Evolutionary conservation across 495 filamentous ascomycete species (phyloP).

Genomic region (Podospora australis): DNA sequence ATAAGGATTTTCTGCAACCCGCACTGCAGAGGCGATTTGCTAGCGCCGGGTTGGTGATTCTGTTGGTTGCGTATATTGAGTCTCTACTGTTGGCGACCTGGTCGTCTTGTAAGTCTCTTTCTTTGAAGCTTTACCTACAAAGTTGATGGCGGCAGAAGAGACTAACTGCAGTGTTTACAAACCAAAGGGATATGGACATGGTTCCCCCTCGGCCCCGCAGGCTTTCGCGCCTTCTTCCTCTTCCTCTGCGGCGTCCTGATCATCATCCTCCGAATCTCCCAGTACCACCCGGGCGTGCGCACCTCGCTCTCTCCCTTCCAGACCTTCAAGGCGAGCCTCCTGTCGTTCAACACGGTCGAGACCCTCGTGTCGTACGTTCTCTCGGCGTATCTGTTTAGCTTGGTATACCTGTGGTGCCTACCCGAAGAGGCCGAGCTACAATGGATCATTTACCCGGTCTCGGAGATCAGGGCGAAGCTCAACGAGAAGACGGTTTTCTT

Average conservation of each 20-base stretch:
- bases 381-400: slow-evolving; percentile 75
- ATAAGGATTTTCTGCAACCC: slow-evolving; percentile 87
- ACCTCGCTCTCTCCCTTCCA: slow-evolving; percentile 61
- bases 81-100: slow-evolving; percentile 64
- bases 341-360: slow-evolving; percentile 54
- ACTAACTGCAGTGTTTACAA: not conserved
- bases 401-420: slow-evolving; percentile 74
- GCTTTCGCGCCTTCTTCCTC: slow-evolving; percentile 69
- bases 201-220: slow-evolving; percentile 73
- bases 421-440: slow-evolving; percentile 57
- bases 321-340: slow-evolving; percentile 50
- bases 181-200: slow-evolving; percentile 59
- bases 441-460: slow-evolving; percentile 57
- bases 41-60: slow-evolving; percentile 57
- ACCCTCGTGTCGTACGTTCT: slow-evolving; percentile 65
- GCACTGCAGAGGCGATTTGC: slow-evolving; percentile 82
- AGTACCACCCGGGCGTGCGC: slow-evolving; percentile 70
- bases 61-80: slow-evolving; percentile 68
- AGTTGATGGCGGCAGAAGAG: too few relatives aligned
- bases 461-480: slow-evolving; percentile 69
- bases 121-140: too few relatives aligned
- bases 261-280: slow-evolving; percentile 73
- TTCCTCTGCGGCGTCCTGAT: slow-evolving; percentile 62
- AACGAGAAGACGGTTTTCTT: slow-evolving; percentile 87
- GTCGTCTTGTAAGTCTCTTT: slow-evolving; percentile 52